phyloP scores from a whole-genome alignment of 2,329 filamentous ascomycete genomes.

The Fusarium bulbicola region DNA sequence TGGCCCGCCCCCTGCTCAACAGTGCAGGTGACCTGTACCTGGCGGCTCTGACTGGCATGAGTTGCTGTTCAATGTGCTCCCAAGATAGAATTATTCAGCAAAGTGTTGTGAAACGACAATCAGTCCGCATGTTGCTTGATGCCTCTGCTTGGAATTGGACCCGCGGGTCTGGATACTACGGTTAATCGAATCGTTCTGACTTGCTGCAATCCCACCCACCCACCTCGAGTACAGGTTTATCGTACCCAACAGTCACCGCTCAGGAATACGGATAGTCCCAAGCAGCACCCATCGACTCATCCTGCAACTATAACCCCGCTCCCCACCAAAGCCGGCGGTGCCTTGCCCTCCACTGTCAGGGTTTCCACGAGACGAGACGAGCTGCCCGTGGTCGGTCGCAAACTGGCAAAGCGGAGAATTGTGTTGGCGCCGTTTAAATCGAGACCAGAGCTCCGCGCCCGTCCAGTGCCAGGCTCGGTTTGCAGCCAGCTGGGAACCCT shows the following conservation, averaged over 20 bases:
- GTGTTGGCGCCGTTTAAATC: slow-evolving; percentile 26
- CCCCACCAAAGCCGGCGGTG: slow-evolving; percentile 24
- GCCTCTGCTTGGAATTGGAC: slow-evolving; percentile 11
- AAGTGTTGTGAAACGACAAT: slow-evolving; percentile 19
- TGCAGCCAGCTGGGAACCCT: slow-evolving; percentile 27
- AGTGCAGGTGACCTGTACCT: slow-evolving; percentile 52
- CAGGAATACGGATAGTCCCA: slow-evolving; percentile 24
- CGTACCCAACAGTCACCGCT: slow-evolving; percentile 27
- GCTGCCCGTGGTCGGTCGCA: slow-evolving; percentile 20
- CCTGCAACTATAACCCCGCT: slow-evolving; percentile 13
- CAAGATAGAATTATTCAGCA: slow-evolving; percentile 30
- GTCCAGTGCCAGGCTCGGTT: slow-evolving; percentile 30
- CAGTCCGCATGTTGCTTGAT: slow-evolving; percentile 10
- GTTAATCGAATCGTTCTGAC: neutral
- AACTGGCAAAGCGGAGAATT: slow-evolving; percentile 30
- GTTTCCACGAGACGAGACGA: slow-evolving; percentile 8
- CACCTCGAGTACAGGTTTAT: slow-evolving; percentile 7
- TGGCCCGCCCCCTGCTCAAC: slow-evolving; percentile 46
- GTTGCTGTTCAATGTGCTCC: slow-evolving; percentile 14
- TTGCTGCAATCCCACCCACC: slow-evolving; percentile 20
- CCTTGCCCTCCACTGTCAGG: slow-evolving; percentile 13
- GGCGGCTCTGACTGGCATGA: slow-evolving; percentile 43
- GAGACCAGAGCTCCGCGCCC: slow-evolving; percentile 10
- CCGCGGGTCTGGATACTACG: slow-evolving; percentile 26
- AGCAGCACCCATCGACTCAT: slow-evolving; percentile 21